Base-by-base conservation (phyloP, 805 yeast genomes). In the Diddensiella caesifluorescens region DNA sequence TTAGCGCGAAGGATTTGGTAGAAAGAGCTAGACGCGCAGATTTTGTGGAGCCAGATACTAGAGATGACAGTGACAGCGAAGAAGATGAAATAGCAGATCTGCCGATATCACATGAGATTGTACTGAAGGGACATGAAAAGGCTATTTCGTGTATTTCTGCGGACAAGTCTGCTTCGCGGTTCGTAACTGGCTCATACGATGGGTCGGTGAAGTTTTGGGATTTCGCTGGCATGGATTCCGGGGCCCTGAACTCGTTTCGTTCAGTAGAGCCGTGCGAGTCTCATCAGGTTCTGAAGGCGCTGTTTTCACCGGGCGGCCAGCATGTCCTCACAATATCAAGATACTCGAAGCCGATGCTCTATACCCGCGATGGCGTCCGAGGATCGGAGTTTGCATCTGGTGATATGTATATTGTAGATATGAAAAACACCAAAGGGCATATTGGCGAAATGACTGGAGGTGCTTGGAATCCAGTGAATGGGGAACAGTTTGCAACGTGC, bases 21-120 rank as follows among this genome's bases (percentile, higher is more conserved):
- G 16, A 19, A 19, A 5, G 13, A 5, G 6, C 12, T 28, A 19
- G 16, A 28, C 7, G 32, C 7, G 7, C 32, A 7, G 32, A 28
- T 6, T 28, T 6, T 7, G 16, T 13, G 7, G 32, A 5, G 6
- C 13, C 16, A 19, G 16, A n/a, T 6, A n/a, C n/a, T n/a, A n/a
- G n/a, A 9, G 58, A 56, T 38, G 28, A 26, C n/a, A 51, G 38
- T 16, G 51, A 44, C 22, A 58, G 51, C 25, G 58, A 48, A 6
- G 56, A 50, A 5, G 66, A 57, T 22, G 67, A 57, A 16, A 50
- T 54, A 2, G 56, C 50, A 3, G 49, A 51, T 4, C 38, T 64
- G n/a, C 73, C 73, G 5, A 51, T 61, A 2, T 50, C 68, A 0
- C 71, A 69, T 39, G 51, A 59, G 19, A 40, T 62, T 26, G 20